These are phyloP conservation scores for Rutstroemia sp. DNA, from an alignment of 2,329 filamentous ascomycete genomes.

Conservation along the genomic window DNA sequence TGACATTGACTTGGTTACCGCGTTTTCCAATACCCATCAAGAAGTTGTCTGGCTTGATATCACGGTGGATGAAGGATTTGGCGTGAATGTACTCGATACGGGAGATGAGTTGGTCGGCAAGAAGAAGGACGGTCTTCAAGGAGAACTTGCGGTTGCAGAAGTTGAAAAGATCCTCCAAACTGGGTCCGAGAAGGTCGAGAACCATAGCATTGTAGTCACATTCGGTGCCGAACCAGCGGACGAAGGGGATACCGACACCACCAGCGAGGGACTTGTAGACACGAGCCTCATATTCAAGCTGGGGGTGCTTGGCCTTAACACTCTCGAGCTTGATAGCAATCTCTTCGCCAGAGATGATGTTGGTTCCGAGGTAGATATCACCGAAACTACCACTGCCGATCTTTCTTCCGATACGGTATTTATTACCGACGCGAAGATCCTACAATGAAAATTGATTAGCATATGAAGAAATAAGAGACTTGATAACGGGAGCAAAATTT, in stretches of 20 bases:
- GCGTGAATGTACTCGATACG: conserved; percentile 94
- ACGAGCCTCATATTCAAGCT: not conserved
- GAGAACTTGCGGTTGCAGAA: conserved; percentile 60
- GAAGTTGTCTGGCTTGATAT: conserved; percentile 99
- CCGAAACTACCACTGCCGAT: conserved; percentile 98
- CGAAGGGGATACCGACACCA: not conserved
- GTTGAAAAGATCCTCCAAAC: conserved; percentile 98
- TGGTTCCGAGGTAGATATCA: conserved; percentile 98
- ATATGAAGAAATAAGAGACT: conserved; percentile 15
- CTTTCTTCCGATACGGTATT: conserved; percentile 98
- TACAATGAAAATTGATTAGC: conserved; percentile 65
- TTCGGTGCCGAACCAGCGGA: conserved; percentile 91
- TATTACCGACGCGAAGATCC: conserved; percentile 97
- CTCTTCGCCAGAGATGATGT: conserved; percentile 97
- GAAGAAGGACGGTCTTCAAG: conserved; percentile 53
- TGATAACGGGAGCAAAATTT: conserved; percentile 13
- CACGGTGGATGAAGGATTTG: conserved; percentile 97
- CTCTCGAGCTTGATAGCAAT: conserved; percentile 98
- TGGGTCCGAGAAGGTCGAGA: conserved; percentile 89
- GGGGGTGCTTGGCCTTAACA: conserved; percentile 23
- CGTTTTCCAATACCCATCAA: conserved; percentile 90
- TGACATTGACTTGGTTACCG: conserved; percentile 97
- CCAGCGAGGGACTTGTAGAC: not conserved
- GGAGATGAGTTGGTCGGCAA: conserved; percentile 59
- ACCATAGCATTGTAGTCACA: conserved; percentile 99